These are phyloP conservation scores for Atalantia buxifolia DNA, from an alignment of 345 rosid genomes.

Conservation along the genomic window DNA sequence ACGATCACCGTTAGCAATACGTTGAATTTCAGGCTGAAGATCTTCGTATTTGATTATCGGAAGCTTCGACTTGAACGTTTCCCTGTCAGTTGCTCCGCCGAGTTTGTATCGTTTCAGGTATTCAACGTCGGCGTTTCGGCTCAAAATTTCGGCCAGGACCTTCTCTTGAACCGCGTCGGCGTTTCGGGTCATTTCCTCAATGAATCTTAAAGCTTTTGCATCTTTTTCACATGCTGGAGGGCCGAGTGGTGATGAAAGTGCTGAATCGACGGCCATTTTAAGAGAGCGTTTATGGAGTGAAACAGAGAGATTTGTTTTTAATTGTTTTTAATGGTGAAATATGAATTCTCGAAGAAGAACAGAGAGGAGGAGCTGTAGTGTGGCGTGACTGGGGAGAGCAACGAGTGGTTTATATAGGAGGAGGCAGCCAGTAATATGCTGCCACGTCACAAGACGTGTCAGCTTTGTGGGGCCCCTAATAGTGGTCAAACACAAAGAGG, in stretches of 20 bases:
- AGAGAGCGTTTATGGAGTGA: background rate
- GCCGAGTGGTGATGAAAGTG: slow-evolving; percentile 56
- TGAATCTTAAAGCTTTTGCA: slow-evolving; percentile 68
- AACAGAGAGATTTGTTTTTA: background rate
- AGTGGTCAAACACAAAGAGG: background rate
- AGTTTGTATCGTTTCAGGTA: slow-evolving; percentile 60
- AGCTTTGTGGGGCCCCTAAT: background rate
- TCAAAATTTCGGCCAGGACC: slow-evolving; percentile 61
- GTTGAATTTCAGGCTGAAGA: slow-evolving; percentile 84
- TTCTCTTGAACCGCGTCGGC: slow-evolving; percentile 63
- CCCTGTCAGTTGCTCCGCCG: slow-evolving; percentile 59
- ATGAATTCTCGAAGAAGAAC: slow-evolving; percentile 1
- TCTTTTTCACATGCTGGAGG: slow-evolving; percentile 80
- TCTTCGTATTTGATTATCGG: slow-evolving; percentile 85
- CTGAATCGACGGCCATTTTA: slow-evolving; percentile 68
- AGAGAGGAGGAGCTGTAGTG: slow-evolving; percentile 8
- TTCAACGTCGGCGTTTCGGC: slow-evolving; percentile 61
- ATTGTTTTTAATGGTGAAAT: background rate
- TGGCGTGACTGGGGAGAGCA: slow-evolving; percentile 5
- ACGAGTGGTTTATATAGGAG: slow-evolving; percentile 46
- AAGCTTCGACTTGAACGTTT: slow-evolving; percentile 60
- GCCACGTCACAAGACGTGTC: slow-evolving; percentile 36
- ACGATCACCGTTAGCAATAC: slow-evolving; percentile 88
- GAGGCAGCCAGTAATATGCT: background rate
- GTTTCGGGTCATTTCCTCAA: slow-evolving; percentile 73